phyloP scores from a whole-genome alignment of 2,329 filamentous ascomycete species.

The Immersiporthe knoxdaviesiana region DNA sequence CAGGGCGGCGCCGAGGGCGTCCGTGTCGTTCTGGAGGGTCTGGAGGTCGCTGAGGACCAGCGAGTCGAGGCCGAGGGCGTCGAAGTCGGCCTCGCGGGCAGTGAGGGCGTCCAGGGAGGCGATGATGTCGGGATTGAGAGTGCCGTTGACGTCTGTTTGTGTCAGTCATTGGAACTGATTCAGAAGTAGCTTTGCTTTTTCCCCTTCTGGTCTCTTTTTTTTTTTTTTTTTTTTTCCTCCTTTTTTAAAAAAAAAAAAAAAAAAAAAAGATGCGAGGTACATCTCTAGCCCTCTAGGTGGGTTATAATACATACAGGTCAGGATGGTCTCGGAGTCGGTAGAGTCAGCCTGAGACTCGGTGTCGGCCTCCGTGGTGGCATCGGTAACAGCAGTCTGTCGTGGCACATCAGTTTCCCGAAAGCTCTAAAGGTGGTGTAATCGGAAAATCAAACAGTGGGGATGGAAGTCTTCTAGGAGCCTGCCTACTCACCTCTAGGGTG shows the following conservation, averaged over 20 bases:
- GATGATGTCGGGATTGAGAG: constrained; percentile 23
- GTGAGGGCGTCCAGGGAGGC: constrained; percentile 23
- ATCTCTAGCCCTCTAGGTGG: too few relatives aligned
- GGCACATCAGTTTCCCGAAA: constrained; percentile 1
- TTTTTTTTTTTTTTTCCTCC: too few relatives aligned
- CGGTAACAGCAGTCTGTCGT: constrained; percentile 16
- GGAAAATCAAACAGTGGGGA: not conserved
- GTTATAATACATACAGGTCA: constrained; percentile 2
- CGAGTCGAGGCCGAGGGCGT: constrained; percentile 15
- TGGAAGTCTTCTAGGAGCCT: not conserved
- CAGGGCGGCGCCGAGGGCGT: constrained; percentile 20
- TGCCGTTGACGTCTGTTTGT: constrained; percentile 15
- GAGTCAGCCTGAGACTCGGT: constrained; percentile 19
- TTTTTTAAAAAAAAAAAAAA: not conserved
- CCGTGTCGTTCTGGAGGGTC: constrained; percentile 24
- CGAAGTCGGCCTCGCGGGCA: constrained; percentile 22
- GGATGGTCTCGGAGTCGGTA: constrained; percentile 24
- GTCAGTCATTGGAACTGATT: too few relatives aligned
- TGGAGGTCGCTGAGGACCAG: constrained; percentile 25
- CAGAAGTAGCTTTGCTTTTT: too few relatives aligned
- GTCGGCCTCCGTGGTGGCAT: constrained; percentile 21
- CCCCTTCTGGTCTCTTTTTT: too few relatives aligned
- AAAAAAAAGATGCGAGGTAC: too few relatives aligned
- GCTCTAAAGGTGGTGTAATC: not conserved
- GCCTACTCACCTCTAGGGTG: constrained; percentile 15